Evolutionary conservation across 805 yeast species (phyloP).

Genomic region (Metschnikowia aberdeeniae): DNA sequence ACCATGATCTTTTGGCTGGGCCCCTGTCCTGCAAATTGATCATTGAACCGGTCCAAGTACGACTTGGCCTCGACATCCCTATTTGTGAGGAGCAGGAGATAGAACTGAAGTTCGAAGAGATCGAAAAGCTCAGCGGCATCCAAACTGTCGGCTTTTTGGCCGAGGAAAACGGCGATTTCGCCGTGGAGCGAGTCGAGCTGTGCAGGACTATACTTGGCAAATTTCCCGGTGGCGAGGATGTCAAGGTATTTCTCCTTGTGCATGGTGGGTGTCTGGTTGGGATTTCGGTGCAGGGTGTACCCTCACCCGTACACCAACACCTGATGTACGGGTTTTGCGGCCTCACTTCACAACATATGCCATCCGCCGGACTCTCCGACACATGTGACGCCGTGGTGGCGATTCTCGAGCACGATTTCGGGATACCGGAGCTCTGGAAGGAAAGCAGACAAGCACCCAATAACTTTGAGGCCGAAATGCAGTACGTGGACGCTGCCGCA

Average conservation of each 20-base stretch:
- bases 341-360: neutral
- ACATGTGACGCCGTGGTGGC: conserved; percentile 24
- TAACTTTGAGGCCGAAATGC: conserved; percentile 19
- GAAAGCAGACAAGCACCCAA: conserved; percentile 6
- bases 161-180: conserved; percentile 37
- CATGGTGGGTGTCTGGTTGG: neutral
- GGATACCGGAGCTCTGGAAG: conserved; percentile 26
- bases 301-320: neutral
- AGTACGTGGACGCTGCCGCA: conserved; percentile 24
- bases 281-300: too few relatives aligned
- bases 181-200: conserved; percentile 37
- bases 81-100: conserved; percentile 53
- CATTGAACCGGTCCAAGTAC: conserved; percentile 59
- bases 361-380: conserved; percentile 2
- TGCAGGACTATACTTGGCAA: conserved; percentile 44
- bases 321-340: neutral
- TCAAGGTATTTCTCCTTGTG: conserved; percentile 11
- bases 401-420: conserved; percentile 30
- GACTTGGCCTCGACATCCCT: conserved; percentile 70
- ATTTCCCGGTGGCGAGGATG: conserved; percentile 38
- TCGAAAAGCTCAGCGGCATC: conserved; percentile 48
- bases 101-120: conserved; percentile 69
- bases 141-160: conserved; percentile 25
- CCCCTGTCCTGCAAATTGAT: conserved; percentile 54
- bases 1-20: conserved; percentile 53